A percentile compares a stretch with the other conserved stretches of the same genome.
phyloP scores from a whole-genome alignment of 1,139 yeast genomes.

The Geotrichum bryndzae region DNA sequence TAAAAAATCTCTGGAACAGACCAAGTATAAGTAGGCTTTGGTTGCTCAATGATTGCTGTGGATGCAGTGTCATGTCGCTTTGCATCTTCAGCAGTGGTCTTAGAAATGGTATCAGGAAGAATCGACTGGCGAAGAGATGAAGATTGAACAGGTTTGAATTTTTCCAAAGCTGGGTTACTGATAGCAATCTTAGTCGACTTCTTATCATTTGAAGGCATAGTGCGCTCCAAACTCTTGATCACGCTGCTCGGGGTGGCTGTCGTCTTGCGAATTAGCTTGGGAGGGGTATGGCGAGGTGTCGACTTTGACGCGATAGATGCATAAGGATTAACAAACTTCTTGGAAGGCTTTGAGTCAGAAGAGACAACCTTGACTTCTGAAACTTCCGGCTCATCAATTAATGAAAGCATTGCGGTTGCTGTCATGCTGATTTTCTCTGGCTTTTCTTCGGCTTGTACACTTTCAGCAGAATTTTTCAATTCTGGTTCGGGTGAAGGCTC shows the following conservation, averaged over 20 bases:
- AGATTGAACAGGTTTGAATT: constrained; percentile 28
- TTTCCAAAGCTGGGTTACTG: constrained; percentile 15
- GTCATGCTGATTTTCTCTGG: constrained; percentile 47
- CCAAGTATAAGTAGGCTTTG: constrained; percentile 13
- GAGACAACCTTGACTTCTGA: constrained; percentile 16
- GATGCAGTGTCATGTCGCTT: constrained; percentile 2
- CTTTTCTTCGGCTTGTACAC: constrained; percentile 20
- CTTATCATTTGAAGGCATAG: constrained; percentile 4
- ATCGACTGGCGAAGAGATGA: constrained; percentile 27
- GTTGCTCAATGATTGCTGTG: constrained; percentile 8
- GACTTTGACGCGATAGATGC: constrained; percentile 32
- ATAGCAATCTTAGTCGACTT: background rate
- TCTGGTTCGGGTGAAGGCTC: background rate
- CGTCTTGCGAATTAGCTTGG: constrained; percentile 11
- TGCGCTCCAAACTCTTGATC: constrained; percentile 6
- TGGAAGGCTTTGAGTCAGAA: constrained; percentile 14
- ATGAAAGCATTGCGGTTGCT: constrained; percentile 59
- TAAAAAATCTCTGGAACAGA: constrained; percentile 13
- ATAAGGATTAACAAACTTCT: constrained; percentile 48
- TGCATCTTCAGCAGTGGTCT: background rate
- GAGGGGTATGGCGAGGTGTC: constrained; percentile 18
- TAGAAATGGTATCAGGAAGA: constrained; percentile 22
- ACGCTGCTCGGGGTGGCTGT: constrained; percentile 1
- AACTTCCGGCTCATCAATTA: constrained; percentile 44
- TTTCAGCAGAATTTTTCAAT: background rate